Conservation (phyloP, 495 filamentous ascomycete genomes). For the Xeromyces bisporus region DNA sequence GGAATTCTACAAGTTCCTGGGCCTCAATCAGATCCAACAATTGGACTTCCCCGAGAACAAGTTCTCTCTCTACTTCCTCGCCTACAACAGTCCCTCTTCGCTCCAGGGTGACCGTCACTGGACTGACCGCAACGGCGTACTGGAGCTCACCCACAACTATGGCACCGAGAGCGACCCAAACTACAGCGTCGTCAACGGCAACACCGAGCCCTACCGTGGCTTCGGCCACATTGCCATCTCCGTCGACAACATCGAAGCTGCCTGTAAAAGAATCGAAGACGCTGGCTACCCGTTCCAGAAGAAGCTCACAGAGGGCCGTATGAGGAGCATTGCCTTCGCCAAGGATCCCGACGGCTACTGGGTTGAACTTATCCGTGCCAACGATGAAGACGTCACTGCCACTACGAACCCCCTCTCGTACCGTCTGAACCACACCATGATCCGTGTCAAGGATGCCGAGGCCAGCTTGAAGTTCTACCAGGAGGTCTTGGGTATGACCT, state of each 20-base stretch:
- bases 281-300: conserved; percentile 91
- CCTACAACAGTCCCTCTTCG: conserved; percentile 52
- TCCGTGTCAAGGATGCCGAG: conserved; percentile 81
- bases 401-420: conserved; percentile 37
- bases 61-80: conserved; percentile 54
- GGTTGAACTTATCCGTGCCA: conserved; percentile 51
- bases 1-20: conserved; percentile 89
- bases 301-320: conserved; percentile 72
- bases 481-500: conserved; percentile 73
- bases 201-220: conserved; percentile 67
- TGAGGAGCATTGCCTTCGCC: conserved; percentile 80
- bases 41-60: conserved; percentile 60
- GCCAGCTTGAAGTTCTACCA: conserved; percentile 78
- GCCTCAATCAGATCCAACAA: conserved; percentile 68
- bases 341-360: conserved; percentile 92
- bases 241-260: conserved; percentile 80
- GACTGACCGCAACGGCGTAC: conserved; percentile 72
- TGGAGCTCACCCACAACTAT: conserved; percentile 95
- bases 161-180: conserved; percentile 76
- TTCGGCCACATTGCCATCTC: conserved; percentile 83
- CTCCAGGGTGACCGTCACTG: conserved; percentile 58
- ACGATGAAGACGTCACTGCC: conserved; percentile 33
- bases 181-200: conserved; percentile 77
- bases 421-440: conserved; percentile 60
- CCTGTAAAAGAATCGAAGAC: conserved; percentile 74